Conservation (phyloP, 192 early-diverging fungal species). For the Backusella mclennaniae region DNA sequence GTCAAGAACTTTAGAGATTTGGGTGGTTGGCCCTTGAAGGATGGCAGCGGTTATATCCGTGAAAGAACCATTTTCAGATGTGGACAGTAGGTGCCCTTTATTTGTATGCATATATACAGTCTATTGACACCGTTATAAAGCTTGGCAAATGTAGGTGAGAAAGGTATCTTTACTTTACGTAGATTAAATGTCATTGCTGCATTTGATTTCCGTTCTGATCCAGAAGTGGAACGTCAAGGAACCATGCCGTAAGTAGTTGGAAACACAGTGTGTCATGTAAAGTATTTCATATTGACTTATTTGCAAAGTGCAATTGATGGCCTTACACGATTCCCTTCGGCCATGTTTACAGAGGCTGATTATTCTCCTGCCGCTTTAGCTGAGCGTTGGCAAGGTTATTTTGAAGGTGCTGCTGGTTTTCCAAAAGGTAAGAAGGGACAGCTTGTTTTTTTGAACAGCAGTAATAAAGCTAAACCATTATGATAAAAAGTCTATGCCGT, state of each 20-base stretch:
- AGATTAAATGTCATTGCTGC: constrained; percentile 46
- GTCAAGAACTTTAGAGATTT: constrained; percentile 58
- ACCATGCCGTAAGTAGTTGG: constrained; percentile 30
- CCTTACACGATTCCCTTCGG: constrained; percentile 40
- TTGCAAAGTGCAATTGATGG: constrained; percentile 33
- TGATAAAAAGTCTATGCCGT: constrained; percentile 37
- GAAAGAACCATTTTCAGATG: constrained; percentile 48
- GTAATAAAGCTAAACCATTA: not conserved
- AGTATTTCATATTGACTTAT: not conserved
- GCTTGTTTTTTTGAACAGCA: too few species aligned
- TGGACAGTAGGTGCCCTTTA: constrained; percentile 41
- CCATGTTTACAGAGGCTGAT: constrained; percentile 53
- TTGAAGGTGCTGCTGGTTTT: constrained; percentile 53
- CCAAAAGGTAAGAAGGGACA: constrained; percentile 25
- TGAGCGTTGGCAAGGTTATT: constrained; percentile 52
- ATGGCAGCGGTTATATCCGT: constrained; percentile 47
- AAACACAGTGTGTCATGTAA: not conserved
- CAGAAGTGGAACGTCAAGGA: constrained; percentile 47
- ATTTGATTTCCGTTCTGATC: constrained; percentile 55
- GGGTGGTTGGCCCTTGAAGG: constrained; percentile 50
- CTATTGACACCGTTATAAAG: constrained; percentile 21
- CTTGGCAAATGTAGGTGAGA: constrained; percentile 41
- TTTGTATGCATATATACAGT: not conserved
- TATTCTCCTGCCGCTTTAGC: constrained; percentile 58
- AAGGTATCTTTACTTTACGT: constrained; percentile 45